Percentiles rank a stretch among this genome's conserved stretches.
Conservation (phyloP, 176 grass and related monocot species). For the Phragmites australis region DNA sequence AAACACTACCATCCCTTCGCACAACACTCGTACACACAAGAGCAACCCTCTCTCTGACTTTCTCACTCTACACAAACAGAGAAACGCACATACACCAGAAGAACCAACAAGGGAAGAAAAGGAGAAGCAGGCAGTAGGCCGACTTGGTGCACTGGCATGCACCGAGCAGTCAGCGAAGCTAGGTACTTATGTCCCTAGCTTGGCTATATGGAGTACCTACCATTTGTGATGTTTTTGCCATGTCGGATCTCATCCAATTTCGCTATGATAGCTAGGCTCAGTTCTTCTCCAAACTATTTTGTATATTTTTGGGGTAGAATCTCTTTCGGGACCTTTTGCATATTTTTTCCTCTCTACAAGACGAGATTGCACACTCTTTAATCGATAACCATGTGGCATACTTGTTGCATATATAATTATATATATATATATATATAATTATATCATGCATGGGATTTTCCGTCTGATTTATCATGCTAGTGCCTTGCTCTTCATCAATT, state of each 20-base stretch:
- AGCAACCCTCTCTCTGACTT: background rate
- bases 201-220: background rate
- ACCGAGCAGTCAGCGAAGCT: conserved; percentile 12
- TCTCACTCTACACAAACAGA: background rate
- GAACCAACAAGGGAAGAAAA: background rate
- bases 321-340: background rate
- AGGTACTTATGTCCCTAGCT: background rate
- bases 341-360: background rate
- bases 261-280: background rate
- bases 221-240: background rate
- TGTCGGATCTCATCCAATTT: background rate
- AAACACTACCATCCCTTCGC: conserved; percentile 3
- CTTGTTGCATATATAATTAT: background rate
- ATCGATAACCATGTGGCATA: background rate
- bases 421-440: no score
- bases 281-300: background rate
- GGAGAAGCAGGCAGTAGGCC: background rate
- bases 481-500: background rate
- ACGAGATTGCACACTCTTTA: background rate
- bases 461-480: no score
- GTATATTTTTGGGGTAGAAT: background rate
- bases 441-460: no score
- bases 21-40: background rate
- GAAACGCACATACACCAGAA: no score
- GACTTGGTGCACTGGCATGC: conserved; percentile 36